Evolutionary conservation across 139 green algal species (phyloP).

Genomic region (Closterium sp.): DNA sequence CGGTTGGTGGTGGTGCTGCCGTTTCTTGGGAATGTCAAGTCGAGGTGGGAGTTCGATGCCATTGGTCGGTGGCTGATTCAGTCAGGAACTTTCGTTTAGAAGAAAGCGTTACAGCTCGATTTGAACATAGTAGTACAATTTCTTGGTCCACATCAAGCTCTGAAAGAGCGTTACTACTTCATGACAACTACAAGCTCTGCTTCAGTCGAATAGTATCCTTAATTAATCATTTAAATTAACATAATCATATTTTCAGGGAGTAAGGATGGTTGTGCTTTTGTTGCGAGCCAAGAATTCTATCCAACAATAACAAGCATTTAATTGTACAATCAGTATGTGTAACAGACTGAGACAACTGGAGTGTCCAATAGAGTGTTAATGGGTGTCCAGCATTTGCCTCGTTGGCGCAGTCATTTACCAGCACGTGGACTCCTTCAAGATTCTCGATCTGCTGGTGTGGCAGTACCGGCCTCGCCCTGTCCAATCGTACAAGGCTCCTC

Average conservation of each 20-base stretch:
- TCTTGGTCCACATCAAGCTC: too few relatives aligned
- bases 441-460: not conserved
- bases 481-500: not conserved
- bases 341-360: too few relatives aligned
- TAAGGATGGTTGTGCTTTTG: too few relatives aligned
- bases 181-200: too few relatives aligned
- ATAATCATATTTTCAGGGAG: too few relatives aligned
- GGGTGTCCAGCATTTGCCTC: not conserved
- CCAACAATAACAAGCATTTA: too few relatives aligned
- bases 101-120: not conserved
- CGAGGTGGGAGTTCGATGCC: not conserved
- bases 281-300: too few relatives aligned
- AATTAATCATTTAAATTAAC: too few relatives aligned
- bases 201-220: too few relatives aligned
- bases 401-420: not conserved
- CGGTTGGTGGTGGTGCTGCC: too few relatives aligned
- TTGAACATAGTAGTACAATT: not conserved
- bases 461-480: not conserved
- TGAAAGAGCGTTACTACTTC: too few relatives aligned
- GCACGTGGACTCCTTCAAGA: not conserved
- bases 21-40: not conserved
- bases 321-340: too few relatives aligned
- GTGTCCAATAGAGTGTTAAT: not conserved
- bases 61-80: not conserved
- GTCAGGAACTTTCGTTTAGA: not conserved